Conservation (phyloP, 805 yeast species). For the Blastobotrys mokoenaii region DNA sequence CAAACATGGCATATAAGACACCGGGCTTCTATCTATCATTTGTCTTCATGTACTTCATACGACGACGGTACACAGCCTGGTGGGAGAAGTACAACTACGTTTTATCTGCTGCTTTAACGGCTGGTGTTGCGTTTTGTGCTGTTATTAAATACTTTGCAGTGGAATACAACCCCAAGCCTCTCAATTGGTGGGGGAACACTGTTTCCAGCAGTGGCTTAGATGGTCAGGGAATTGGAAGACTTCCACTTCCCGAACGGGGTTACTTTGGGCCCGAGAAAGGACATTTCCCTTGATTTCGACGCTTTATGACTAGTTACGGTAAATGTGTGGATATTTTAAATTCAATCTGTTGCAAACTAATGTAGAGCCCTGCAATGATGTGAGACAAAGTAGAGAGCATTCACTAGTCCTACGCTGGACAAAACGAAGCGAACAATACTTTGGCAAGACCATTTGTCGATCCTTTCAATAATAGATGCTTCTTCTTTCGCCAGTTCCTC, state of each 20-base stretch:
- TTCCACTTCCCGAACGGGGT: conserved; percentile 15
- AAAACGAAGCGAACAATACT: too few relatives aligned
- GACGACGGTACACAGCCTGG: conserved; percentile 37
- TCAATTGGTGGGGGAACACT: conserved; percentile 45
- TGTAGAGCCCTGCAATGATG: too few relatives aligned
- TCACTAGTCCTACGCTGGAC: too few relatives aligned
- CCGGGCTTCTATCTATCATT: conserved; percentile 36
- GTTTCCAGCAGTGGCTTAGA: conserved; percentile 9
- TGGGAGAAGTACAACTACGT: conserved; percentile 47
- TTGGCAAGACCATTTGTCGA: too few relatives aligned
- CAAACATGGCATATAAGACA: conserved; percentile 35
- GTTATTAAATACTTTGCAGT: conserved; percentile 37
- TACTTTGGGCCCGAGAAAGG: conserved; percentile 13
- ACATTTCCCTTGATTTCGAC: not conserved
- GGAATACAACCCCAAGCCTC: conserved; percentile 26
- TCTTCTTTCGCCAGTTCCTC: too few relatives aligned
- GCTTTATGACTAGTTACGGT: too few relatives aligned
- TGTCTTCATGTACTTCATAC: conserved; percentile 38
- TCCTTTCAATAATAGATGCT: too few relatives aligned
- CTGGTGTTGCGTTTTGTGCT: conserved; percentile 43
- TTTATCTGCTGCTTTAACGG: conserved; percentile 39
- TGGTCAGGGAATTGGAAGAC: conserved; percentile 1
- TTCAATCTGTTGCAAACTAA: too few relatives aligned
- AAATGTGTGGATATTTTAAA: too few relatives aligned
- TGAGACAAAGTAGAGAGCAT: too few relatives aligned